Evolutionary conservation across 331 rosid species (phyloP).

Genomic region (Saraca asoca): DNA sequence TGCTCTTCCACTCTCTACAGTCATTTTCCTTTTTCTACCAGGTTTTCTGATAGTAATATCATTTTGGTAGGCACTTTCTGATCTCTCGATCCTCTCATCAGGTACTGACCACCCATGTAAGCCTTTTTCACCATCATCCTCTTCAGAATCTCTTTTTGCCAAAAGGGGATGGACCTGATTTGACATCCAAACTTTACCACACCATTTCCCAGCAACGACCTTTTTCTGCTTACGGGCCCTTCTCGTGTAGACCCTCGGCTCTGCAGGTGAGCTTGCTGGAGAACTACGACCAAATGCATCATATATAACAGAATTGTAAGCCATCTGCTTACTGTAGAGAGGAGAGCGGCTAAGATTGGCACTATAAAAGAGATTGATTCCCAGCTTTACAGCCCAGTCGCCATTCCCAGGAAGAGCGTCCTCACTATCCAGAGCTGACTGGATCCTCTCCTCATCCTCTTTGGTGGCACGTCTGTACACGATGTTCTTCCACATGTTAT

Average conservation of each 20-base stretch:
- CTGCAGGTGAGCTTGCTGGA: slow-evolving; percentile 46
- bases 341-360: slow-evolving; percentile 82
- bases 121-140: slow-evolving; percentile 52
- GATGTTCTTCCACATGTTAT: slow-evolving; percentile 57
- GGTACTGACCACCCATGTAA: slow-evolving; percentile 48
- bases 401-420: slow-evolving; percentile 81
- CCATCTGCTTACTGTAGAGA: slow-evolving; percentile 90
- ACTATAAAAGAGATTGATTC: slow-evolving; percentile 87
- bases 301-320: slow-evolving; percentile 83
- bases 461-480: slow-evolving; percentile 59
- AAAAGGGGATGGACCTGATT: slow-evolving; percentile 78
- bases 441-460: slow-evolving; percentile 76
- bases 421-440: slow-evolving; percentile 78
- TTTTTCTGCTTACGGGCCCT: slow-evolving; percentile 66
- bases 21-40: slow-evolving; percentile 63
- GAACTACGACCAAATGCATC: slow-evolving; percentile 73
- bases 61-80: slow-evolving; percentile 42
- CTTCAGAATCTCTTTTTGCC: slow-evolving; percentile 57
- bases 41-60: slow-evolving; percentile 47
- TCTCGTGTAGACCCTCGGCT: slow-evolving; percentile 58
- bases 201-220: slow-evolving; percentile 87
- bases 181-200: slow-evolving; percentile 95
- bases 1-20: slow-evolving; percentile 25
- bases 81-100: slow-evolving; percentile 55
- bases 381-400: slow-evolving; percentile 92